phyloP scores from a whole-genome alignment of 371 early-diverging fungal species.

The Saksenaea oblongispora region DNA sequence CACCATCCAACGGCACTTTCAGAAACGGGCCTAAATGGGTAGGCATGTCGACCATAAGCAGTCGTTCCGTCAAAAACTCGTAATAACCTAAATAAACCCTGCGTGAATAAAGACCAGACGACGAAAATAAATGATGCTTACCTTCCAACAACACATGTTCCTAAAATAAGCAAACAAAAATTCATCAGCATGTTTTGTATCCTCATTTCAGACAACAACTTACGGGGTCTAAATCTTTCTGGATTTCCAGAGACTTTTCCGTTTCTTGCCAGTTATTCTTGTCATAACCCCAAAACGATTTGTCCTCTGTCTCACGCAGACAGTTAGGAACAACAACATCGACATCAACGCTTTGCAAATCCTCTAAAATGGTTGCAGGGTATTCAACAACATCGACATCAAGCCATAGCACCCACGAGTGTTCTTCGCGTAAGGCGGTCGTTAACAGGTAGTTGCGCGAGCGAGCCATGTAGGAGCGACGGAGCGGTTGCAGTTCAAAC shows the following conservation, averaged over 20 bases:
- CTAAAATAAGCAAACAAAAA: slow-evolving; percentile 7
- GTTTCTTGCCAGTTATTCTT: slow-evolving; percentile 76
- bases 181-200: background rate
- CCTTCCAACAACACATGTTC: slow-evolving; percentile 48
- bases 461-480: slow-evolving; percentile 61
- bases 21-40: slow-evolving; percentile 31
- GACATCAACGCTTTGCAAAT: slow-evolving; percentile 53
- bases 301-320: slow-evolving; percentile 46
- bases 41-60: slow-evolving; percentile 51
- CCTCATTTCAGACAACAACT: slow-evolving; percentile 2
- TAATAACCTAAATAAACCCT: slow-evolving; percentile 33
- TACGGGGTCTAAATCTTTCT: slow-evolving; percentile 50
- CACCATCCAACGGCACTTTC: slow-evolving; percentile 45
- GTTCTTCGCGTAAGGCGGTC: slow-evolving; percentile 50
- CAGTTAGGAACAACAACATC: slow-evolving; percentile 66
- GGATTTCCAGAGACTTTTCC: slow-evolving; percentile 48
- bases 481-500: slow-evolving; percentile 52
- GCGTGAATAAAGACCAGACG: background rate
- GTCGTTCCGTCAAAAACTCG: slow-evolving; percentile 44
- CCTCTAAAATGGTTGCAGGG: slow-evolving; percentile 52
- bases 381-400: slow-evolving; percentile 62
- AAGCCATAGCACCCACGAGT: slow-evolving; percentile 63
- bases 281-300: slow-evolving; percentile 60
- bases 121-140: slow-evolving; percentile 13
- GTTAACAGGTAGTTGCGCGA: slow-evolving; percentile 59